Conservation (phyloP, 2,329 filamentous ascomycete genomes). For the Diplodia sapinea region DNA sequence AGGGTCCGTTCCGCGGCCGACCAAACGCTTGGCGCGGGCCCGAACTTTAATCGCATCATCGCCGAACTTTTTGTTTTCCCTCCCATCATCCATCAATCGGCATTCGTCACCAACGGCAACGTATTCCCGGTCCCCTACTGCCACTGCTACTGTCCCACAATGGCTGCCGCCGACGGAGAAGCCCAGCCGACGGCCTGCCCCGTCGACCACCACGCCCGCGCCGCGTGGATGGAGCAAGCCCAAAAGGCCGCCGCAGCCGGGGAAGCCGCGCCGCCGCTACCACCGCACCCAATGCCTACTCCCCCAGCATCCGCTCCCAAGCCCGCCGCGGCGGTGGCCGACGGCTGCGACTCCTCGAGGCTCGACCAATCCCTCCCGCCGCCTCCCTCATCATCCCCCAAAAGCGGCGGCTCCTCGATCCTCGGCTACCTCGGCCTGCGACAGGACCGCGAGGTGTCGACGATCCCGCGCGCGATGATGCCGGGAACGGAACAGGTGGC, state of each 20-base stretch:
- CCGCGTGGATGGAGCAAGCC: constrained; percentile 81
- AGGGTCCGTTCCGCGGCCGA: background rate
- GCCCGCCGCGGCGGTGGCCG: constrained; percentile 21
- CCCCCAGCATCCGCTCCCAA: constrained; percentile 24
- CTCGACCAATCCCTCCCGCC: constrained; percentile 33
- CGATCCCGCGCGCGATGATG: constrained; percentile 64
- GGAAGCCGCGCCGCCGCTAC: constrained; percentile 43
- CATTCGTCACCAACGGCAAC: background rate
- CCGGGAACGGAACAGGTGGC: constrained; percentile 45
- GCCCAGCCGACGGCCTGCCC: constrained; percentile 64
- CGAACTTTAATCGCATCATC: constrained; percentile 18
- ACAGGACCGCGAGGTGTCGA: constrained; percentile 74
- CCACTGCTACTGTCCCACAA: background rate
- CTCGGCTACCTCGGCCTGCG: constrained; percentile 45
- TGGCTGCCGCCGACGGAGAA: constrained; percentile 24
- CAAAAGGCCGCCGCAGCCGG: constrained; percentile 43
- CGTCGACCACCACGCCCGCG: constrained; percentile 87
- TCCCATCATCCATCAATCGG: background rate
- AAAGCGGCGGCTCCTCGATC: constrained; percentile 34
- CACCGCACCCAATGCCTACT: constrained; percentile 38
- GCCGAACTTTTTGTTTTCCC: background rate
- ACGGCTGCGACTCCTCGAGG: constrained; percentile 48
- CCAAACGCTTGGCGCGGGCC: constrained; percentile 5
- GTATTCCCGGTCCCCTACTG: background rate
- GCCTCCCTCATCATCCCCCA: constrained; percentile 27